Conservation (phyloP, 2,329 filamentous ascomycete species). For the Delphinella strobiligena region DNA sequence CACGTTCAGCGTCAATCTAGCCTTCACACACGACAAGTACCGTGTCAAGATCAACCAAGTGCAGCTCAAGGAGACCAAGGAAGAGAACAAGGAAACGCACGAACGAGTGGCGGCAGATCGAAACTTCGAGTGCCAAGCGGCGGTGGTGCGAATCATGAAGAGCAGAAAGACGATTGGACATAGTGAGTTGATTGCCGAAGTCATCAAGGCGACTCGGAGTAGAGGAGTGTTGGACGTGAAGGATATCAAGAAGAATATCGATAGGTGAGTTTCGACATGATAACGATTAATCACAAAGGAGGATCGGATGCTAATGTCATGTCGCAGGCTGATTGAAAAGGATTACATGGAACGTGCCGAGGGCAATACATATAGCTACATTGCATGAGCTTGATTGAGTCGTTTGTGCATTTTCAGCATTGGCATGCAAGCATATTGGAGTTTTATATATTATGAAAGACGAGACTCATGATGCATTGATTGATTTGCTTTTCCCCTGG, state of each 20-base stretch:
- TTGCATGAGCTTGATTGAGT: conserved; percentile 22
- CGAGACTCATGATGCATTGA: too few species aligned
- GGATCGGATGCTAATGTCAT: conserved; percentile 14
- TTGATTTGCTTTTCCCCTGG: too few species aligned
- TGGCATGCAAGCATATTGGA: background rate
- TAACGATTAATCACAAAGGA: too few species aligned
- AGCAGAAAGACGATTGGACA: conserved; percentile 77
- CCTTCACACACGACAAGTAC: conserved; percentile 70
- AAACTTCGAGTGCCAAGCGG: conserved; percentile 93
- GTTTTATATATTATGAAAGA: too few species aligned
- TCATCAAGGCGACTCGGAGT: conserved; percentile 79
- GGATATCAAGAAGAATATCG: conserved; percentile 95
- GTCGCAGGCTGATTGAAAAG: conserved; percentile 71
- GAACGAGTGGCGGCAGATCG: conserved; percentile 79
- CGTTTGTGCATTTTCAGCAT: background rate
- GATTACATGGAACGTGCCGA: conserved; percentile 80
- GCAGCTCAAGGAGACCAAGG: conserved; percentile 87
- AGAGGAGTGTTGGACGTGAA: conserved; percentile 73
- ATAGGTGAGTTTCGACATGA: conserved; percentile 53
- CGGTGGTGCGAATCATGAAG: conserved; percentile 97
- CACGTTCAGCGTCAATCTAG: conserved; percentile 69
- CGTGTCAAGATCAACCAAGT: conserved; percentile 98
- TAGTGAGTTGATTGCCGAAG: conserved; percentile 76
- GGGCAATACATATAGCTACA: conserved; percentile 39
- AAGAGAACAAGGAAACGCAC: conserved; percentile 90